Conservation (phyloP, 352 stramenopile species). For the Phytophthora brassicae region DNA sequence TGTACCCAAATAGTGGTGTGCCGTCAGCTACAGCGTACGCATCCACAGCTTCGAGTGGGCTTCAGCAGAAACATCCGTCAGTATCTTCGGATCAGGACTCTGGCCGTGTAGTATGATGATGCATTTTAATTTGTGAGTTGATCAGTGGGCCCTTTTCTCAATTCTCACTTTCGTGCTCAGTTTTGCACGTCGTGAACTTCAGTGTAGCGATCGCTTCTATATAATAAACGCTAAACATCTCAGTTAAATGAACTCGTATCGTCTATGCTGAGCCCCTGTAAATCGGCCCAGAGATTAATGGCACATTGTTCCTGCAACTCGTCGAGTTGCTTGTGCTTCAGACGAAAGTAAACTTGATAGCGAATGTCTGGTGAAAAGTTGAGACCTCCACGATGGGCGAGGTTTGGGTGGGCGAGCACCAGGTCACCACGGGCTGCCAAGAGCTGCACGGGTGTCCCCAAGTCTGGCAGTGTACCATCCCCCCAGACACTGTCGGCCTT, state of each 20-base stretch:
- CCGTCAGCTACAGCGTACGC: conserved; percentile 24
- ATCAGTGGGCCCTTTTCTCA: conserved; percentile 8
- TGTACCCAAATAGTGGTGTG: conserved; percentile 44
- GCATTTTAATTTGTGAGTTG: conserved; percentile 29
- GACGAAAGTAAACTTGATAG: conserved; percentile 84
- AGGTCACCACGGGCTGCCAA: conserved; percentile 59
- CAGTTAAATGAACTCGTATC: conserved; percentile 25
- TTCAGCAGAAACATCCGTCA: conserved; percentile 23
- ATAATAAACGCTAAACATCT: conserved; percentile 35
- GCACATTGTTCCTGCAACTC: conserved; percentile 28
- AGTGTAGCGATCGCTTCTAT: conserved; percentile 25
- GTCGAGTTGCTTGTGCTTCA: conserved; percentile 69
- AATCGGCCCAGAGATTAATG: conserved; percentile 50
- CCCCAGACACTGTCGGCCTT: conserved; percentile 76
- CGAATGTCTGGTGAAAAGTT: conserved; percentile 84
- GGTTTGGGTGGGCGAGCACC: conserved; percentile 72
- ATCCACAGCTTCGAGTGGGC: conserved; percentile 16
- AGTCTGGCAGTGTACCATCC: conserved; percentile 64
- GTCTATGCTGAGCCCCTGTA: conserved; percentile 45
- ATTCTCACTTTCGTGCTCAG: conserved; percentile 22
- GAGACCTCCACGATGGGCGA: conserved; percentile 72
- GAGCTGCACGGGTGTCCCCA: conserved; percentile 64
- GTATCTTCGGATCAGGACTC: conserved; percentile 30
- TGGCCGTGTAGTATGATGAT: conserved; percentile 56
- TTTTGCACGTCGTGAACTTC: conserved; percentile 16